phyloP scores from a whole-genome alignment of 2,329 filamentous ascomycete genomes.

The Stagonosporopsis chrysanthemi region DNA sequence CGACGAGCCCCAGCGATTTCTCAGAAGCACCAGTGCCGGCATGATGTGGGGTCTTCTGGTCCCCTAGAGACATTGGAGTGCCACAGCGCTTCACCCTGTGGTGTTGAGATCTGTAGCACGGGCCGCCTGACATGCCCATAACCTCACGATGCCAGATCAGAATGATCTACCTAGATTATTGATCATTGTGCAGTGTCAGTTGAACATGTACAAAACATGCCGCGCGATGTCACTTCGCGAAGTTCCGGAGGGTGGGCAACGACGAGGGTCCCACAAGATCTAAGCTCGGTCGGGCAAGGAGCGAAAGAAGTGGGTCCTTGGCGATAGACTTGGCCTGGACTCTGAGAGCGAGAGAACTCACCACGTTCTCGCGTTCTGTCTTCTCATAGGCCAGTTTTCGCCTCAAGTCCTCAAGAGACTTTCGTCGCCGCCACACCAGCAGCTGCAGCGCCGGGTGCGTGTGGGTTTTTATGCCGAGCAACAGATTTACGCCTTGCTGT shows the following conservation, averaged over 20 bases:
- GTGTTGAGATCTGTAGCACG: background rate
- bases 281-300: conserved; percentile 3
- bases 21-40: conserved; percentile 3
- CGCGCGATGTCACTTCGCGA: conserved; percentile 12
- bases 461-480: conserved; percentile 4
- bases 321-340: conserved; percentile 14
- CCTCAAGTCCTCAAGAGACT: conserved; percentile 6
- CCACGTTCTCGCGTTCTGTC: conserved; percentile 6
- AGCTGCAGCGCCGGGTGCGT: conserved; percentile 7
- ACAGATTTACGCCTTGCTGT: conserved; percentile 8
- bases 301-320: conserved; percentile 9
- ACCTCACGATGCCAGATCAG: background rate
- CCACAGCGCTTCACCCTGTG: background rate
- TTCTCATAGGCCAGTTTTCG: conserved; percentile 3
- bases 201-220: conserved; percentile 1
- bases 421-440: conserved; percentile 13
- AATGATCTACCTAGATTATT: background rate
- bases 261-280: conserved; percentile 4
- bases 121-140: background rate
- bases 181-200: background rate
- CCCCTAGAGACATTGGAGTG: background rate
- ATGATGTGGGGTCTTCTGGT: conserved; percentile 4
- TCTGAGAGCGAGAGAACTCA: conserved; percentile 20
- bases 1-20: conserved; percentile 2
- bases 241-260: conserved; percentile 1